Base-by-base conservation (phyloP, 129 eudicot genomes). In the Sambucus nigra region DNA sequence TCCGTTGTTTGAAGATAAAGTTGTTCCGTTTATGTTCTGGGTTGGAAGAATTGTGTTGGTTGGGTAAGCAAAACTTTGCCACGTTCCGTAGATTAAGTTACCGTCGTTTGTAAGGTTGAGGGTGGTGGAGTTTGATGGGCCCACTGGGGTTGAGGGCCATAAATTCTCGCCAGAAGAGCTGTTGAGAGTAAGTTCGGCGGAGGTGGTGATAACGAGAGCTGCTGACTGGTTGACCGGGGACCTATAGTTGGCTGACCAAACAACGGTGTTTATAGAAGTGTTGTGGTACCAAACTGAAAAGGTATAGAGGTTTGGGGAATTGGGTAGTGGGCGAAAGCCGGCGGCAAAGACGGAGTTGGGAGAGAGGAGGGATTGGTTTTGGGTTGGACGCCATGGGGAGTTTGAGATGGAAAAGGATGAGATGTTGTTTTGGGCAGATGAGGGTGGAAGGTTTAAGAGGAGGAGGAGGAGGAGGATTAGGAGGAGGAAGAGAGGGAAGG, bases 311-410 rank as follows among this genome's bases (percentile, higher is more conserved):
- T 50, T 53, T 51, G 70, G 64, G 31, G 81, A 56, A 32, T 47
- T 50, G 15, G 61, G 57, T 29, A 59, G 19, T 2, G 51, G 74
- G 25, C 42, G 73, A 61, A 88, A 88, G 17, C 94, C 94, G 45
- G 97, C 91, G 53, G 94, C 79, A 55, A 88, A 83, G 68, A 64
- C 61, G 20, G 94, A 77, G 65, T 77, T 77, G 46, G 73, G 81
- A 18, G 97, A 88, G 22, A 77, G 15, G 17, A 88, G 91, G 44
- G 24, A 54, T 52, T 47, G 71, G 69, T 77, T 80, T 18, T 80
- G 68, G 14, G 79, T 44, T 2, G 97, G 84, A 31, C 14, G 49
- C 97, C 97, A 88, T 64, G 94, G 91, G 45, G 70, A 52, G 49
- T 27, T 35, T 11, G 84, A 67, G 50, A 28, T 38, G 57, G 72